Conservation (phyloP, 768 basidiomycete species). For the Rossbeevera mucosa region DNA sequence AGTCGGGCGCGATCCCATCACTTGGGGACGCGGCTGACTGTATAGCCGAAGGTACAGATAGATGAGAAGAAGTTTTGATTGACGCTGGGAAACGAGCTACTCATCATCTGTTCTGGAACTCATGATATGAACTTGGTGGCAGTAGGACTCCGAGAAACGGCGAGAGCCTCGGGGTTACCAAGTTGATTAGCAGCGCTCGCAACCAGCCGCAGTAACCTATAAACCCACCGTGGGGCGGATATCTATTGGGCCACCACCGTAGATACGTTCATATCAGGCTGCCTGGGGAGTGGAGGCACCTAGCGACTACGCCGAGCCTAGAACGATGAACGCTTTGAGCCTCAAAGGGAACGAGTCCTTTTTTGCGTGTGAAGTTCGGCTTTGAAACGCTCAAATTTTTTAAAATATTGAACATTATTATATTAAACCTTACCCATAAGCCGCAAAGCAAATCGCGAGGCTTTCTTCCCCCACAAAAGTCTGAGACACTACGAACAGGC, state of each 20-base stretch:
- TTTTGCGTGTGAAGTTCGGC: neutral
- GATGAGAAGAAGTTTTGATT: constrained; percentile 1
- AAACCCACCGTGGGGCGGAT: neutral
- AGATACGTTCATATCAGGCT: neutral
- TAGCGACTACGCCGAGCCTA: no score
- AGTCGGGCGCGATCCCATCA: constrained; percentile 16
- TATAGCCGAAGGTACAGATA: constrained; percentile 1
- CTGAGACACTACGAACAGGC: neutral
- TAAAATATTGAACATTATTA: neutral
- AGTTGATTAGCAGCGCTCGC: neutral
- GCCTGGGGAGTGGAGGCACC: neutral
- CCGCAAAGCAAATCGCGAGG: neutral
- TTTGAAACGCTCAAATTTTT: neutral
- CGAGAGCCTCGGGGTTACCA: neutral
- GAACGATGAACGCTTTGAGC: neutral
- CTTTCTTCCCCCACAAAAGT: neutral
- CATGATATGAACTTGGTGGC: neutral
- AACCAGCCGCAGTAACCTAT: neutral
- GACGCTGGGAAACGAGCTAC: neutral
- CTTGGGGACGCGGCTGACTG: neutral
- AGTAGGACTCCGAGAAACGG: neutral
- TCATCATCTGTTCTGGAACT: neutral
- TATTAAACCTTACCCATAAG: neutral
- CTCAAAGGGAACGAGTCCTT: neutral
- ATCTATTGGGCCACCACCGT: neutral